These are phyloP conservation scores for Mycena vitilis DNA, from an alignment of 768 basidiomycete species.

Conservation along the genomic window DNA sequence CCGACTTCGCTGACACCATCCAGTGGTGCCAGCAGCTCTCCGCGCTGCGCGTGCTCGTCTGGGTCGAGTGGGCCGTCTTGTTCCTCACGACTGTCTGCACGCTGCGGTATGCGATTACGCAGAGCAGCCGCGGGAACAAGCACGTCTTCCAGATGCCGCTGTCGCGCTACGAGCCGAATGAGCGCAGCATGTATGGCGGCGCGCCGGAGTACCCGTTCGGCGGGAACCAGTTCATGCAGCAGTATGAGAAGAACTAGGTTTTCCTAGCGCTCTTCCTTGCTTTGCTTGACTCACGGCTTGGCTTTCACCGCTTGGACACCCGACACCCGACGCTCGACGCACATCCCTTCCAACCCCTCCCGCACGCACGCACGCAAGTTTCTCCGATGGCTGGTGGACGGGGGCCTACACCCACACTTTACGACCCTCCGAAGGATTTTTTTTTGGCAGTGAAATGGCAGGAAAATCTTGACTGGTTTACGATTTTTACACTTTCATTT, in stretches of 20 bases:
- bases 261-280: neutral
- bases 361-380: too few relatives aligned
- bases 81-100: constrained; percentile 54
- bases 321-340: too few relatives aligned
- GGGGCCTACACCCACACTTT: too few relatives aligned
- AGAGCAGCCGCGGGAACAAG: constrained; percentile 58
- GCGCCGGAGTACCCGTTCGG: constrained; percentile 11
- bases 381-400: too few relatives aligned
- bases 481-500: too few relatives aligned
- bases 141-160: constrained; percentile 65
- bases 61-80: constrained; percentile 66
- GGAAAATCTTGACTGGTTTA: too few relatives aligned
- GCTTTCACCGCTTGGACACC: too few relatives aligned
- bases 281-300: too few relatives aligned
- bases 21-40: constrained; percentile 67
- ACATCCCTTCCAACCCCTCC: too few relatives aligned
- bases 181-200: constrained; percentile 23
- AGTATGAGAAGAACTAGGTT: neutral
- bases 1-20: constrained; percentile 55
- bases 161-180: constrained; percentile 58
- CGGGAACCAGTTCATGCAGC: constrained; percentile 5
- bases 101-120: constrained; percentile 56
- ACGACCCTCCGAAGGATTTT: too few relatives aligned
- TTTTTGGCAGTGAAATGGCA: too few relatives aligned
- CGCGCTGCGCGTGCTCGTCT: constrained; percentile 67